A percentile compares a stretch with the other conserved stretches of the same genome.
phyloP scores from a whole-genome alignment of 1,284 basidiomycete genomes.

The Veloporphyrellus conicus region DNA sequence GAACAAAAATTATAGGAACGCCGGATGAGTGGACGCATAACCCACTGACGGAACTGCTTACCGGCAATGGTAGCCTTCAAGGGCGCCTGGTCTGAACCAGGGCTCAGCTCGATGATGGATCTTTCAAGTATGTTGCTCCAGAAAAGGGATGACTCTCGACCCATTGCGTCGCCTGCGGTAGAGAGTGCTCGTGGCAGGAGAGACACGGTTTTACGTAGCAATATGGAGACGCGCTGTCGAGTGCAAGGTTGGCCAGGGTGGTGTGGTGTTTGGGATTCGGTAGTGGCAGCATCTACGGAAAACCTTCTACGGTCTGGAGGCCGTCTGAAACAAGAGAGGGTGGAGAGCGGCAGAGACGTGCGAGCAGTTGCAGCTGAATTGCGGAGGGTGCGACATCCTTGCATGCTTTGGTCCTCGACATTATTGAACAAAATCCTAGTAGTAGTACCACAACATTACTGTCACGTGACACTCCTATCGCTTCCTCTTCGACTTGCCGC shows the following conservation, averaged over 20 bases:
- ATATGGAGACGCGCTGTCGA: conserved; percentile 20
- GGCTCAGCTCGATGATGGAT: conserved; percentile 35
- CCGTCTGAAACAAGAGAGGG: not conserved
- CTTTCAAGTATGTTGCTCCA: conserved; percentile 41
- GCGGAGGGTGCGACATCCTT: conserved; percentile 27
- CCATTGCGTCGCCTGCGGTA: conserved; percentile 4
- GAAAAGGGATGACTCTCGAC: conserved; percentile 30
- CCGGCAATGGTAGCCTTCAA: conserved; percentile 44
- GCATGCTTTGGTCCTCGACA: conserved; percentile 23
- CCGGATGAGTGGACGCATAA: conserved; percentile 6
- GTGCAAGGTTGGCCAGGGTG: not conserved
- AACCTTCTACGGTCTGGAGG: not conserved
- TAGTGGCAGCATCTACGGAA: not conserved
- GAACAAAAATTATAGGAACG: not conserved
- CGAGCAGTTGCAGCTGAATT: conserved; percentile 6
- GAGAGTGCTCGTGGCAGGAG: conserved; percentile 41
- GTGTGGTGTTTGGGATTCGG: not conserved
- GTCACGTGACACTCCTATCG: conserved; percentile 25
- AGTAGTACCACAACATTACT: not conserved
- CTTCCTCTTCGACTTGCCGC: conserved; percentile 15
- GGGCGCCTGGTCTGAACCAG: conserved; percentile 14
- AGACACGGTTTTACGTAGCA: conserved; percentile 40
- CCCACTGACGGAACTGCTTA: conserved; percentile 28
- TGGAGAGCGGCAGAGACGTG: not conserved
- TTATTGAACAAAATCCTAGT: not conserved